phyloP scores from a whole-genome alignment of 805 yeast species.

The Starmerella apicola region DNA sequence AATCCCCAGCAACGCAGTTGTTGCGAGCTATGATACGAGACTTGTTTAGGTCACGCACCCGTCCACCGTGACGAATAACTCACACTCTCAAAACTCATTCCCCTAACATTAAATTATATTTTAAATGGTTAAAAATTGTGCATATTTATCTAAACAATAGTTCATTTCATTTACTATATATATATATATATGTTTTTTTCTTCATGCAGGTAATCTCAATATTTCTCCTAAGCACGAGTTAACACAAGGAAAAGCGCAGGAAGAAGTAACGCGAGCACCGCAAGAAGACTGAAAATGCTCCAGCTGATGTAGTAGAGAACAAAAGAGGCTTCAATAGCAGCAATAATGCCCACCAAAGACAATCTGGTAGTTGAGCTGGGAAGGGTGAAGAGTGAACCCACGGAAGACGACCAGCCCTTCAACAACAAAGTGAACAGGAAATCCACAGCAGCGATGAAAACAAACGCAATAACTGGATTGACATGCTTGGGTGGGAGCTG shows the following conservation, averaged over 20 bases:
- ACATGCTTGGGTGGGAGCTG: conserved; percentile 42
- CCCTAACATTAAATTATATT: no score
- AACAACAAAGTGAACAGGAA: conserved; percentile 35
- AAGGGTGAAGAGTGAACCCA: not conserved
- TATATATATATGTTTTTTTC: not conserved
- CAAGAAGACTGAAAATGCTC: conserved; percentile 48
- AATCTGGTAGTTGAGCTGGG: not conserved
- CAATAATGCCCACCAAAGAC: conserved; percentile 33
- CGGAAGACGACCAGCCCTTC: conserved; percentile 27
- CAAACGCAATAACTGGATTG: conserved; percentile 38
- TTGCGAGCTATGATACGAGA: no score
- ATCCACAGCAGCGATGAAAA: conserved; percentile 37
- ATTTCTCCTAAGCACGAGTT: not conserved
- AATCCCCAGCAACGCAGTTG: no score
- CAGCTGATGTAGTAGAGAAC: conserved; percentile 46
- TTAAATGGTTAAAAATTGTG: no score
- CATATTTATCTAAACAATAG: not conserved
- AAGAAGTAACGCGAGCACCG: conserved; percentile 36
- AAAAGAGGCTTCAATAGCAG: conserved; percentile 42
- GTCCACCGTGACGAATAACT: no score
- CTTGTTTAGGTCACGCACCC: no score
- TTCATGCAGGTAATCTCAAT: no score
- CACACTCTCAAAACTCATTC: no score
- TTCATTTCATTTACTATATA: not conserved
- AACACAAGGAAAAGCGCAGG: conserved; percentile 45